Conservation (phyloP, 306 rosid genomes). For the Glycine soja region DNA sequence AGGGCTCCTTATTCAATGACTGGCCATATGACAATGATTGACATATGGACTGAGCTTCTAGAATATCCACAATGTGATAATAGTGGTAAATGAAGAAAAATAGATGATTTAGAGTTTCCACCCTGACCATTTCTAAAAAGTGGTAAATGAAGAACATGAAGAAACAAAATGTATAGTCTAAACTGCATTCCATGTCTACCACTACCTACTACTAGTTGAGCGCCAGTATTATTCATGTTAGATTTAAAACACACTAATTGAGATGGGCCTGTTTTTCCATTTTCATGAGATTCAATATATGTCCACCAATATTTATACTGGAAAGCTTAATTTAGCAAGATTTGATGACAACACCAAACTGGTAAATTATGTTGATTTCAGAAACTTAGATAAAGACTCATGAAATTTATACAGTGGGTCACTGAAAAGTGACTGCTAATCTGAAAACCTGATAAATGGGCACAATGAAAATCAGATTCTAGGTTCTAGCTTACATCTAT, state of each 20-base stretch:
- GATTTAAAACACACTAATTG: neutral
- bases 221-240: conserved; percentile 8
- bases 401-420: neutral
- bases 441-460: conserved; percentile 29
- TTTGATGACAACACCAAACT: conserved; percentile 7
- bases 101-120: conserved; percentile 12
- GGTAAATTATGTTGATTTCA: neutral
- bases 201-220: conserved; percentile 15
- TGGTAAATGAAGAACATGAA: conserved; percentile 13
- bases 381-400: neutral
- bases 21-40: neutral
- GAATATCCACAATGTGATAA: conserved; percentile 28
- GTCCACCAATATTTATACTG: neutral
- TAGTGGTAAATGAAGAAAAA: neutral
- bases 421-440: neutral
- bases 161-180: conserved; percentile 9
- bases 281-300: conserved; percentile 14
- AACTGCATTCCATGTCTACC: conserved; percentile 3
- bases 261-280: conserved; percentile 1
- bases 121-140: conserved; percentile 3
- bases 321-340: conserved; percentile 9
- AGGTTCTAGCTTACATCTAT: conserved; percentile 12
- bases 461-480: conserved; percentile 35
- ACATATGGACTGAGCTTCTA: neutral
- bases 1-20: conserved; percentile 23